These are phyloP conservation scores for Pseudomonodictys pantanalensis DNA, from an alignment of 495 filamentous ascomycete genomes.

Conservation along the genomic window DNA sequence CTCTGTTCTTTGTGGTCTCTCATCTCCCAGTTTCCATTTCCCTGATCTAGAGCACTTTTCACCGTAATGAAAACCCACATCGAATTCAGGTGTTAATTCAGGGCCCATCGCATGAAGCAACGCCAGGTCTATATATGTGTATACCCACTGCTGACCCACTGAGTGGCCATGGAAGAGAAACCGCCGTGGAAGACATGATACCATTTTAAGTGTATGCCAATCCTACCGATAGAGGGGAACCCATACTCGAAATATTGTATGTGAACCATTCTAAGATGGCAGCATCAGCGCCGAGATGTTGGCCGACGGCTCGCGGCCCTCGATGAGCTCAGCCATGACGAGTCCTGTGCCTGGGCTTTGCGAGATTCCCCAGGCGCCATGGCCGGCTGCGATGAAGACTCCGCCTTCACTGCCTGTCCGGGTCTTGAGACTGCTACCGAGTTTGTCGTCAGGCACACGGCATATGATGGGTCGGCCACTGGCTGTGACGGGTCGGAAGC, in stretches of 20 bases:
- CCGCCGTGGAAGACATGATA: no score
- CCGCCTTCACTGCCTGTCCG: slow-evolving; percentile 51
- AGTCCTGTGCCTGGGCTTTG: slow-evolving; percentile 41
- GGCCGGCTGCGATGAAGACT: slow-evolving; percentile 69
- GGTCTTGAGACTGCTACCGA: slow-evolving; percentile 52
- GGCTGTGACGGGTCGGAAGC: slow-evolving; percentile 67
- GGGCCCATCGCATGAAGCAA: no score
- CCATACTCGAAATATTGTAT: background rate
- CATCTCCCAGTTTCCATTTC: no score
- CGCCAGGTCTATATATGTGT: no score
- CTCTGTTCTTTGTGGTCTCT: no score
- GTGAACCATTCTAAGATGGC: slow-evolving; percentile 3
- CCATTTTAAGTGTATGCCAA: no score
- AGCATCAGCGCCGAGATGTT: slow-evolving; percentile 35
- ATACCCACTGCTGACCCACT: no score
- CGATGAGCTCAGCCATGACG: slow-evolving; percentile 42
- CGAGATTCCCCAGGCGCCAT: slow-evolving; percentile 50
- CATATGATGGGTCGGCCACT: slow-evolving; percentile 61
- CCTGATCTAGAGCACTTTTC: no score
- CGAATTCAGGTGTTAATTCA: no score
- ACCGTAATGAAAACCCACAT: no score
- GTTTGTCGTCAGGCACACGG: slow-evolving; percentile 51
- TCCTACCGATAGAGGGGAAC: no score
- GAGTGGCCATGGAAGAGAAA: no score
- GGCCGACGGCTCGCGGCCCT: slow-evolving; percentile 36